A percentile compares a stretch with the other conserved stretches of the same genome.
Evolutionary conservation across 1,284 basidiomycete genomes (phyloP).

Genomic region (Pascua sp.): DNA sequence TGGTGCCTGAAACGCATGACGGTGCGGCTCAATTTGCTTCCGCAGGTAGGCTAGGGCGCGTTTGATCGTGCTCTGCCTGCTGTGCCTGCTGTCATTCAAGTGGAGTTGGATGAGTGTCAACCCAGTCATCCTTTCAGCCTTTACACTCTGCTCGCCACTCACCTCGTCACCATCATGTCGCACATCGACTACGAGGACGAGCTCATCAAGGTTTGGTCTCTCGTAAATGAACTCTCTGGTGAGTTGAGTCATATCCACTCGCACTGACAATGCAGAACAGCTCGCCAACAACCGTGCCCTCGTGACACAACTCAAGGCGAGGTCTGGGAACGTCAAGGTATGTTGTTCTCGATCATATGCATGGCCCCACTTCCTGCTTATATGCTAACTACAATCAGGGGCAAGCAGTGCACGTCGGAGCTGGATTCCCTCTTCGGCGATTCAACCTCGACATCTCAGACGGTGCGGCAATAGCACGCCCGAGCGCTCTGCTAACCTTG

Average conservation of each 20-base stretch:
- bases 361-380: background rate
- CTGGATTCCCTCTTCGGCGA: conserved; percentile 77
- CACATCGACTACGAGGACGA: conserved; percentile 58
- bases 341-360: conserved; percentile 16
- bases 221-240: conserved; percentile 67
- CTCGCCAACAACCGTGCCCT: conserved; percentile 79
- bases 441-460: conserved; percentile 93
- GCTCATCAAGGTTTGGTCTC: conserved; percentile 67
- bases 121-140: background rate
- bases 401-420: conserved; percentile 71
- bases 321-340: conserved; percentile 78
- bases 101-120: background rate
- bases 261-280: conserved; percentile 61
- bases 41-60: too few species aligned
- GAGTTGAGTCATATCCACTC: background rate
- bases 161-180: conserved; percentile 23
- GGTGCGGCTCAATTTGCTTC: too few species aligned
- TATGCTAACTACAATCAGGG: conserved; percentile 53
- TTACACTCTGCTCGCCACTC: background rate
- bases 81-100: background rate
- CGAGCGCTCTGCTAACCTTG: background rate
- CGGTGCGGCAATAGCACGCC: conserved; percentile 53
- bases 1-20: too few species aligned
- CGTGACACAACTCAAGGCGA: conserved; percentile 65
- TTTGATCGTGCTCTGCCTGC: too few species aligned